Evolutionary conservation across 1,139 yeast species (phyloP), one percentile per base, ranked within the genome.

Genomic region (Protomyces macrosporus): DNA sequence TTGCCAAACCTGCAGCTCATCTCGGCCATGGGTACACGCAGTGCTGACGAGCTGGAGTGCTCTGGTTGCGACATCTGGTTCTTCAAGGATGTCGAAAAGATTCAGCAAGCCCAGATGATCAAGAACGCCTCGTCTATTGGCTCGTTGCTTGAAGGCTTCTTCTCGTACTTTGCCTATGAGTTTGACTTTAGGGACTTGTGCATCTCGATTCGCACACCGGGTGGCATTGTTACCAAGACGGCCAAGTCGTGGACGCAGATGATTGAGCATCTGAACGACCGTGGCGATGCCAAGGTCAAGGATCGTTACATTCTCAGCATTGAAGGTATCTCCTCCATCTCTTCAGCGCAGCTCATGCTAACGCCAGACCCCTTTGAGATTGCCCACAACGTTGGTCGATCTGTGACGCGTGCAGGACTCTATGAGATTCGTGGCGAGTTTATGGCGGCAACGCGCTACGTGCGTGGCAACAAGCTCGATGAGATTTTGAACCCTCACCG

Each of bases 361-460:
- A 23, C 23, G 2, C 67, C 57, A 14, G 67, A 65, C 45, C 67
- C 67, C 4, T 65, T 65, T 53, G 67, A 65, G 39, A 65, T 60
- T 40, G 55, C 66, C 32, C 67, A 65, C 60, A 65, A 65, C 52
- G 67, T 65, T 12, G 65, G 63, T n/a, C 48, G 67, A 6, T 65
- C 67, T 1, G 67, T 65, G 9, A 65, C 61, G 35, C 53, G 60
- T 4, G 53, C 62, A 32, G 65, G 62, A 7, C 50, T 65, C 6
- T 55, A 58, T 37, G 62, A 56, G 23, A 62, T 65, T 16, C 64
- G 67, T 34, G 67, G 67, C 4, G 65, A 61, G 7, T 65, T 65
- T 45, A 60, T 65, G 64, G 55, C 63, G 14, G 67, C 67, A 7
- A 51, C 67, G 10, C 59, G 66, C 9, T 53, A 53, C 37, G 50